A percentile compares a stretch with the other conserved stretches of the same genome.
Conservation (phyloP, 164 flowering plant genomes). For the Sextonia rubra region DNA sequence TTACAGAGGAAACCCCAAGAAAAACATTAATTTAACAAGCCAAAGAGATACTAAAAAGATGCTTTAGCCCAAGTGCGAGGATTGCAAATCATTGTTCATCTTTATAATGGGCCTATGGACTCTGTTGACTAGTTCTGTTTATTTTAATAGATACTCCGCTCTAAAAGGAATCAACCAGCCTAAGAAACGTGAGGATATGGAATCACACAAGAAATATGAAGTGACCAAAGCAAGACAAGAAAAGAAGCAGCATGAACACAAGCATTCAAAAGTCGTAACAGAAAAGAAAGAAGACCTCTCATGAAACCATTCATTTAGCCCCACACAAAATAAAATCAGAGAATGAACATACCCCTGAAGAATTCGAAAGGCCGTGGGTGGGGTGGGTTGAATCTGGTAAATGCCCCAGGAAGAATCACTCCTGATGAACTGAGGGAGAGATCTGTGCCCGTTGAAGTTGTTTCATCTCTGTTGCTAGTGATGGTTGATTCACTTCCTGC, state of each 20-base stretch:
- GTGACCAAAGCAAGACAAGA: background rate
- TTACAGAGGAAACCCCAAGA: background rate
- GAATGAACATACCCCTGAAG: constrained; percentile 20
- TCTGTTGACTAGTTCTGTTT: too few relatives aligned
- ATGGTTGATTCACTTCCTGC: constrained; percentile 40
- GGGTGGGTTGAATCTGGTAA: constrained; percentile 18
- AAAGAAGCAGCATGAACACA: too few relatives aligned
- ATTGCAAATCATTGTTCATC: too few relatives aligned
- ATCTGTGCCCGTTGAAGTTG: constrained; percentile 57
- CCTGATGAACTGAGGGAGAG: constrained; percentile 40
- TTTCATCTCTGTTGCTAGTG: constrained; percentile 38
- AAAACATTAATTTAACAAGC: too few relatives aligned
- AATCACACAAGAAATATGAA: background rate
- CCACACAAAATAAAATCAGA: background rate
- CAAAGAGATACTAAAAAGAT: too few relatives aligned
- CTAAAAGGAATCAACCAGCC: background rate
- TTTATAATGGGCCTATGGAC: too few relatives aligned
- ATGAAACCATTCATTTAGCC: background rate
- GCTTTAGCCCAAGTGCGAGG: too few relatives aligned
- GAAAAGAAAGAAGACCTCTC: background rate
- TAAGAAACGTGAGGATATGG: background rate
- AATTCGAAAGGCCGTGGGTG: constrained; percentile 10
- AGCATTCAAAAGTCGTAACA: background rate
- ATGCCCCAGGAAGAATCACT: constrained; percentile 14
- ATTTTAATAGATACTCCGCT: too few relatives aligned